Conservation (phyloP, 805 yeast species). For the Teunomyces panamensis region DNA sequence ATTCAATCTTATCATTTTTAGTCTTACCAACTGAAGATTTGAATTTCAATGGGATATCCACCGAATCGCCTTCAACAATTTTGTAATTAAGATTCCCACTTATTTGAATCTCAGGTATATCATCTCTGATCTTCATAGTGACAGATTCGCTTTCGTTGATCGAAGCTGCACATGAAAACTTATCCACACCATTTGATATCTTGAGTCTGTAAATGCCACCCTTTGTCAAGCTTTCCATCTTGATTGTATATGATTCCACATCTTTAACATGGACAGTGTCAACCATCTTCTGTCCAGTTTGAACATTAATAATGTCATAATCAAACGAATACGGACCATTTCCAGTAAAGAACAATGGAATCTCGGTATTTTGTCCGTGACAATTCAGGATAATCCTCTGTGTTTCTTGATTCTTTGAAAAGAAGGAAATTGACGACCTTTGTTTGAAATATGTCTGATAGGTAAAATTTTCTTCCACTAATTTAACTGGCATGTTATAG, state of each 20-base stretch:
- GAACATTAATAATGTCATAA: conserved; percentile 61
- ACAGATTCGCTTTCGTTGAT: conserved; percentile 54
- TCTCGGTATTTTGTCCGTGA: conserved; percentile 23
- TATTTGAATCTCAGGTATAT: conserved; percentile 51
- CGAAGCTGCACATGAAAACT: conserved; percentile 75
- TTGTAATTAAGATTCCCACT: conserved; percentile 9
- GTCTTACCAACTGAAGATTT: conserved; percentile 31
- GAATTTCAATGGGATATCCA: conserved; percentile 53
- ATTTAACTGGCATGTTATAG: conserved; percentile 41
- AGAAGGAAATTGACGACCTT: conserved; percentile 48
- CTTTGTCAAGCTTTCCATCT: conserved; percentile 50
- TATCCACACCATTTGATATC: conserved; percentile 65
- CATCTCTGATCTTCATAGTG: conserved; percentile 64
- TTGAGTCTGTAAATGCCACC: conserved; percentile 77
- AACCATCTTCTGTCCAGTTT: conserved; percentile 17
- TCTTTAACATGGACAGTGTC: conserved; percentile 32
- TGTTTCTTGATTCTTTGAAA: conserved; percentile 11
- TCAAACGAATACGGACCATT: conserved; percentile 71
- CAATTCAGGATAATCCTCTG: conserved; percentile 25
- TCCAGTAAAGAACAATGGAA: conserved; percentile 69
- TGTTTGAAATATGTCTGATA: conserved; percentile 72
- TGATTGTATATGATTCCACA: conserved; percentile 36
- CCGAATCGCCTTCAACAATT: conserved; percentile 60
- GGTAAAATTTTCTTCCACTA: conserved; percentile 42
- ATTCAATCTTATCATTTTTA: conserved; percentile 30